A percentile compares a stretch with the other conserved stretches of the same genome.
phyloP scores from a whole-genome alignment of 1,284 basidiomycete genomes.

The Athelia sp. region DNA sequence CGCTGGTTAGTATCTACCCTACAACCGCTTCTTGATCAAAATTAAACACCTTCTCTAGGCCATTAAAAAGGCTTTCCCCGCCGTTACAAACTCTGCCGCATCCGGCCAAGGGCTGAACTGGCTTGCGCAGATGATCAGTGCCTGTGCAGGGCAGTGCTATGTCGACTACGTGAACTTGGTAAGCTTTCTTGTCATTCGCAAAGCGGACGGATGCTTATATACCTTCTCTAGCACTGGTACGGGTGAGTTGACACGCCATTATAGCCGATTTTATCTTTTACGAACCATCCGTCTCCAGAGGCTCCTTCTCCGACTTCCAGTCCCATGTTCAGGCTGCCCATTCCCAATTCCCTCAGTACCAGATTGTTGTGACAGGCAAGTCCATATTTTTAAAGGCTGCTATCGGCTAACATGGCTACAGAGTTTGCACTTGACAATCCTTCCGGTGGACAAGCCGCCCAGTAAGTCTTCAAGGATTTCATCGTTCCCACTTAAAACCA shows the following conservation, averaged over 20 bases:
- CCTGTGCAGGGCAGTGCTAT: conserved; percentile 16
- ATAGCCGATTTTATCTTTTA: background rate
- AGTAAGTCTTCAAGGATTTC: background rate
- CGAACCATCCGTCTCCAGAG: background rate
- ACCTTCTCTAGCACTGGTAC: conserved; percentile 4
- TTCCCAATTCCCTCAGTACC: conserved; percentile 2
- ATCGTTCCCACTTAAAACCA: conserved; percentile 14
- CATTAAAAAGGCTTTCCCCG: conserved; percentile 29
- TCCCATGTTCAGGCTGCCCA: conserved; percentile 4
- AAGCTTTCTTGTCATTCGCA: background rate
- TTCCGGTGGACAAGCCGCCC: conserved; percentile 10
- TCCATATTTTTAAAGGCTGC: background rate
- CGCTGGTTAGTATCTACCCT: conserved; percentile 18
- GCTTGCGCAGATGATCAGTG: conserved; percentile 27
- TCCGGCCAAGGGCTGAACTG: conserved; percentile 26
- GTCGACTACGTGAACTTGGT: conserved; percentile 20
- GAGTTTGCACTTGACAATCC: background rate
- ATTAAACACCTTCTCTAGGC: conserved; percentile 13
- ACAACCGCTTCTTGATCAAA: background rate
- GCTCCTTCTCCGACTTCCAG: conserved; percentile 5
- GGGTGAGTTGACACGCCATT: conserved; percentile 1
- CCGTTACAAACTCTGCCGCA: conserved; percentile 22
- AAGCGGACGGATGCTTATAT: too few species aligned
- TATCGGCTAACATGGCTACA: background rate
- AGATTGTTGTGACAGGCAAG: background rate